phyloP scores from a whole-genome alignment of 2,329 filamentous ascomycete species.

The Epichloe typhina region DNA sequence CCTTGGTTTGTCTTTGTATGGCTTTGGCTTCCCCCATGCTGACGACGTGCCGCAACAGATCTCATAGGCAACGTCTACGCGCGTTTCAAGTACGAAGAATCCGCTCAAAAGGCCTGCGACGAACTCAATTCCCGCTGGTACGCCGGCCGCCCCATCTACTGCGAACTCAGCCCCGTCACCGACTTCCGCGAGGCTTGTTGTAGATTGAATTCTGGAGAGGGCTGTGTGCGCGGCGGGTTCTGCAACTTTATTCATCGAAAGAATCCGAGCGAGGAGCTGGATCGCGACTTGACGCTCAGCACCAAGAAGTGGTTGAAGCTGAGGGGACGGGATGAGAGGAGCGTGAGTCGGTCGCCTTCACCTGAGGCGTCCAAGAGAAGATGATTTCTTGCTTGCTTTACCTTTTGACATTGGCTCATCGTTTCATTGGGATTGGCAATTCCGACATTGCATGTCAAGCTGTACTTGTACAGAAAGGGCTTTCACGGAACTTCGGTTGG shows the following conservation, averaged over 20 bases:
- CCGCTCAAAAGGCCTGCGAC: conserved; percentile 85
- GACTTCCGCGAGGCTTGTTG: conserved; percentile 98
- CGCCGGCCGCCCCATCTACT: conserved; percentile 92
- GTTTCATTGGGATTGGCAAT: not conserved
- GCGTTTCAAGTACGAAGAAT: conserved; percentile 99
- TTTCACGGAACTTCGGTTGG: not conserved
- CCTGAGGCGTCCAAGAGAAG: conserved; percentile 70
- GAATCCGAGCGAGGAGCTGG: conserved; percentile 79
- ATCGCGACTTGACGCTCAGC: conserved; percentile 70
- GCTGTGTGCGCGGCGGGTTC: conserved; percentile 90
- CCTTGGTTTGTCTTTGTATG: no score
- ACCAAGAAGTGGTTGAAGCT: conserved; percentile 95
- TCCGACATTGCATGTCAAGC: not conserved
- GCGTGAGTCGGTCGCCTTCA: conserved; percentile 68
- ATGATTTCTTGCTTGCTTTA: conserved; percentile 1
- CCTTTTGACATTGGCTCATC: not conserved
- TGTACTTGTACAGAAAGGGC: not conserved
- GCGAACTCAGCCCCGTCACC: conserved; percentile 90
- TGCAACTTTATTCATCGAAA: conserved; percentile 99
- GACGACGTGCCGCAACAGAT: conserved; percentile 36
- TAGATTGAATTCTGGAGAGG: conserved; percentile 84
- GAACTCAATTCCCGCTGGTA: conserved; percentile 93
- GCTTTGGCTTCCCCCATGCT: conserved; percentile 6
- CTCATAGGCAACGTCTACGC: conserved; percentile 98
- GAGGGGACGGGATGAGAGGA: conserved; percentile 73